A percentile compares a stretch with the other conserved stretches of the same genome.
Evolutionary conservation across 2,329 filamentous ascomycete species (phyloP).

Genomic region (Exophiala calicioides): DNA sequence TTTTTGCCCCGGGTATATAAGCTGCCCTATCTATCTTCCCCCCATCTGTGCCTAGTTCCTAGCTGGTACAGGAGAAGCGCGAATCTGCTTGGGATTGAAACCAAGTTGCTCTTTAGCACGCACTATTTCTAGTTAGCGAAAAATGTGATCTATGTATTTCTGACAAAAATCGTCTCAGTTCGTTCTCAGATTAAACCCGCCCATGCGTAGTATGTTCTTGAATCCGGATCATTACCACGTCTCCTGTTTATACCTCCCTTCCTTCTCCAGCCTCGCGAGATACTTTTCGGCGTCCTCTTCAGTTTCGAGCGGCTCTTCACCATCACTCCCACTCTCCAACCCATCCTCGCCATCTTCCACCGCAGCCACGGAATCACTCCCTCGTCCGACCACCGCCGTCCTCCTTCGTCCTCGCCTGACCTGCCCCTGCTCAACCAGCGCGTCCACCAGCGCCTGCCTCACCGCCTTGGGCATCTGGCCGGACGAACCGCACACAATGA

Average conservation of each 20-base stretch:
- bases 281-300: constrained; percentile 57
- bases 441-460: constrained; percentile 65
- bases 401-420: constrained; percentile 38
- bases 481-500: constrained; percentile 57
- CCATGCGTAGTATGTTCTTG: no score
- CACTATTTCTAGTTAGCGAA: no score
- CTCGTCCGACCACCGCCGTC: constrained; percentile 40
- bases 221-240: constrained; percentile 58
- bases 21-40: no score
- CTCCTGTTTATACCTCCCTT: constrained; percentile 66
- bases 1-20: no score
- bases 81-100: no score
- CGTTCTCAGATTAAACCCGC: no score
- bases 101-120: no score
- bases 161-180: no score
- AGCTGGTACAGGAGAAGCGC: no score
- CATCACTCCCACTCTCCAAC: constrained; percentile 49
- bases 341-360: constrained; percentile 30
- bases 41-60: no score
- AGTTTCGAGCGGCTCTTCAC: constrained; percentile 34
- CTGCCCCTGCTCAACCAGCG: constrained; percentile 49
- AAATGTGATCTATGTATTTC: no score
- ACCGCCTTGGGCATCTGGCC: constrained; percentile 73
- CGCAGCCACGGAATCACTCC: not conserved
- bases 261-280: constrained; percentile 61